Base-by-base conservation (phyloP, 2,329 filamentous ascomycete genomes). In the Penicillium sp. region DNA sequence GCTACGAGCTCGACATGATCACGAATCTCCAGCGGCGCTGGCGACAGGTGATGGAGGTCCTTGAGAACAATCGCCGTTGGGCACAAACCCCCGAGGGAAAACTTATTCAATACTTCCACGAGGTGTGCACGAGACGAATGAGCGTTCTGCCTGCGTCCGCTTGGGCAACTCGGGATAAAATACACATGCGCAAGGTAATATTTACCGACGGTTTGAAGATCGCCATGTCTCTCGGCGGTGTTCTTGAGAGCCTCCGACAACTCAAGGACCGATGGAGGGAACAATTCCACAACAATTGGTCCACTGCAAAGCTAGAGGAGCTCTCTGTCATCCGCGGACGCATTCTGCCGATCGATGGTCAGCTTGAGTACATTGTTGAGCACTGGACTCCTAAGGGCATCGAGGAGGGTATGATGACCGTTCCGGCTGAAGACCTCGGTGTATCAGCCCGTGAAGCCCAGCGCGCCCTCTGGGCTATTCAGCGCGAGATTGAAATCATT, bases 1-100 rank as follows among this genome's bases (percentile, higher is more conserved):
- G 40, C 2, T 34, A 49, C 5, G 57, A 63, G 20, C 44, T 50
- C 1, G 45, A 55, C 3, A 48, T 38, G 10, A 40, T 63, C 26
- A 40, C n/a, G 1, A 53, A 39, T 11, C 46, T 63, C 13, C 61
- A 63, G 43, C 31, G 55, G 5, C 52, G 57, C 7, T 63, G 61
- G 61, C 51, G 55, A 37, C 24, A 43, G 14, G 45, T 60, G 16
- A 47, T 55, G 37, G 37, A 45, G 7, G n/a, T 39, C 8, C 38
- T 57, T 3, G 31, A 47, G 5, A 43, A 55, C 1, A 50, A 38
- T 10, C 59, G 57, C 4, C 13, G 26, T 11, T 20, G 40, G 9
- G 38, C 20, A 32, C 14, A 55, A 32, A 49, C 46, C 2, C 16
- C 14, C 11, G 38, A 56, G 18, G 57, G 59, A 1, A 35, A 52